phyloP scores from a whole-genome alignment of 495 filamentous ascomycete genomes.

The Penicillium dipodomyicola region DNA sequence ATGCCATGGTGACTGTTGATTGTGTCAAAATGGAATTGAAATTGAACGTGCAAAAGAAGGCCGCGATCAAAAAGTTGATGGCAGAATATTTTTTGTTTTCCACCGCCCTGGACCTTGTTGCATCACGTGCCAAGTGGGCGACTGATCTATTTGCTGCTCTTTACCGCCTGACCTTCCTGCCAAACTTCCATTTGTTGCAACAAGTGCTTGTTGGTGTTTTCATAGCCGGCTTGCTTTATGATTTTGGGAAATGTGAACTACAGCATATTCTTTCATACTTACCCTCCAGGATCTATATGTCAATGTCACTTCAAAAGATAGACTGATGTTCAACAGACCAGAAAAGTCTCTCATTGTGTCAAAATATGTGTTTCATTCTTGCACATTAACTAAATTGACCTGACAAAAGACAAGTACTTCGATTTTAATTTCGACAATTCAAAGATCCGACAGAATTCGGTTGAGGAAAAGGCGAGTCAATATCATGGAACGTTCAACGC shows the following conservation, averaged over 20 bases:
- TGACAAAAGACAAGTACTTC: not conserved
- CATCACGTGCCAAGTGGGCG: constrained; percentile 26
- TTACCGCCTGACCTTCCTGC: constrained; percentile 1
- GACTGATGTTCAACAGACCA: not conserved
- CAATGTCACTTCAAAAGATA: not conserved
- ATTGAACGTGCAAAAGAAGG: constrained; percentile 17
- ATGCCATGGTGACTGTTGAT: constrained; percentile 63
- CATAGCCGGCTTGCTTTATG: not conserved
- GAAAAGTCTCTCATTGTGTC: not conserved
- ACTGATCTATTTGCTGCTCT: not conserved
- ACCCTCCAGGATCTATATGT: not conserved
- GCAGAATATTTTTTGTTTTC: constrained; percentile 44
- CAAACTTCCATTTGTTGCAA: not conserved
- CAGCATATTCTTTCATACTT: not conserved
- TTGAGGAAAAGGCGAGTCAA: not conserved
- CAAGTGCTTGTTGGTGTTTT: not conserved
- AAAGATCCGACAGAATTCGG: not conserved
- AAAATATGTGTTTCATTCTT: not conserved
- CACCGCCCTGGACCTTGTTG: constrained; percentile 29
- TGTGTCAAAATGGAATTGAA: constrained; percentile 14
- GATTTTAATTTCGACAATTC: not conserved
- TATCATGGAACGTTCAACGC: constrained; percentile 17
- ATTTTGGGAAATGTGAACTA: not conserved
- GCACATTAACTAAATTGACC: not conserved
- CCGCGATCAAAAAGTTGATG: constrained; percentile 33